Evolutionary conservation across 345 rosid genomes (phyloP), one percentile per base, ranked within the genome.

Genomic region (Luvunga scandens): DNA sequence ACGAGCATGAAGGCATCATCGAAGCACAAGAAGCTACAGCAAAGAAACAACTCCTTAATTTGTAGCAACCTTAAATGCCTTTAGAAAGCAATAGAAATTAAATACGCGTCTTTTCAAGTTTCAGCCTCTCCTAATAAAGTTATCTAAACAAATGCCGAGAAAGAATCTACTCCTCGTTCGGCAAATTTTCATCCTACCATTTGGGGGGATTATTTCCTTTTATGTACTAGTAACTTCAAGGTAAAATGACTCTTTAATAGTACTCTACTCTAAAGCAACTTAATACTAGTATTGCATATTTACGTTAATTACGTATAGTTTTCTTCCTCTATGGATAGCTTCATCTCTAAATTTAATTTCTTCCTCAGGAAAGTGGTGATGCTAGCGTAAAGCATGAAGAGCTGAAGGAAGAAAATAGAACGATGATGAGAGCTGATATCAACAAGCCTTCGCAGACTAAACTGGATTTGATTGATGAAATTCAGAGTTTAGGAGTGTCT

Each of bases 381-480:
- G 72, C 13, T 12, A 42, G 4, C 12, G 50, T 42, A 12, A 42
- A 42, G 50, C 50, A 42, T 12, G 16, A 42, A 42, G 50, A 42
- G 16, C 50, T 42, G 50, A 42, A 65, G 80, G 71, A 42, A 42
- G 50, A 42, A 42, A 42, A 10, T 42, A 42, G 16, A 42, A 42
- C 14, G 50, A 42, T 42, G 79, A 59, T 82, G 10, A 16, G 21
- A 19, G 50, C 6, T 33, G 30, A 1, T 7, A 66, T 16, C 8
- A 72, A 42, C 48, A 55, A 18, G n/a, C 68, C 70, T 59, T 2
- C 5, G 4, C n/a, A 59, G 25, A 10, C 3, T 12, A 67, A 27
- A 45, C 66, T 87, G 3, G 74, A 78, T 31, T 64, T 80, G 66
- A 75, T 85, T 9, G 85, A 87, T 78, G 65, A 62, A 5, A 62